Evolutionary conservation across 768 basidiomycete genomes (phyloP).

Genomic region (Rhodosporidiobolus odoratus): DNA sequence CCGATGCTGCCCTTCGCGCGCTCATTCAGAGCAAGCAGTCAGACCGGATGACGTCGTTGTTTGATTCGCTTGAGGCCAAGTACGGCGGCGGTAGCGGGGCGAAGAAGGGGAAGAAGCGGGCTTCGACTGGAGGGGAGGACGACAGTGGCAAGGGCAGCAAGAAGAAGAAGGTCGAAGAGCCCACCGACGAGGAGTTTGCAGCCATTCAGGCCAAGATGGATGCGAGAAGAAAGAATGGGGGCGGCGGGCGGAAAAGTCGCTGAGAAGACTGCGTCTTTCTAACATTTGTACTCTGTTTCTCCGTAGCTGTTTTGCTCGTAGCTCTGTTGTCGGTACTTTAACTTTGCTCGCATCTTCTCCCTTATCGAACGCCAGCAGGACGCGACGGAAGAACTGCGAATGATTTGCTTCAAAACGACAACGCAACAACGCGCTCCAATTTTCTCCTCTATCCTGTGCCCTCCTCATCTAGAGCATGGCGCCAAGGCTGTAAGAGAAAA

Average conservation of each 20-base stretch:
- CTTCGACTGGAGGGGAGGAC: slow-evolving; percentile 38
- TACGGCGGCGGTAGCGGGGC: slow-evolving; percentile 31
- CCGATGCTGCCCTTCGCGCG: slow-evolving; percentile 37
- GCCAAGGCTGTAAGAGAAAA: slow-evolving; percentile 20
- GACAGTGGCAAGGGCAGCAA: slow-evolving; percentile 44
- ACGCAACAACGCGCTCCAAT: not conserved
- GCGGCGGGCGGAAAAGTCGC: too few species aligned
- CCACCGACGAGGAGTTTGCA: slow-evolving; percentile 39
- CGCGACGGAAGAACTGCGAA: too few species aligned
- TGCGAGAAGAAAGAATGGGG: slow-evolving; percentile 13
- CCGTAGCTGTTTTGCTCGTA: too few species aligned
- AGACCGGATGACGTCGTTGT: slow-evolving; percentile 31
- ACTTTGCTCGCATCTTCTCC: too few species aligned
- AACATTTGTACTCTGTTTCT: too few species aligned
- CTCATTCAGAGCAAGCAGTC: slow-evolving; percentile 38
- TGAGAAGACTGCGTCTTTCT: too few species aligned
- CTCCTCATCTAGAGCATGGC: slow-evolving; percentile 19
- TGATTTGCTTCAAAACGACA: not conserved
- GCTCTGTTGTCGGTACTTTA: too few species aligned
- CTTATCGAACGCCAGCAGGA: too few species aligned
- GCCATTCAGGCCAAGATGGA: slow-evolving; percentile 43
- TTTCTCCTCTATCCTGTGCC: not conserved
- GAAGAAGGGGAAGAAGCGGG: slow-evolving; percentile 44
- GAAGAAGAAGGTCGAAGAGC: slow-evolving; percentile 42
- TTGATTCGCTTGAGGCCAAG: slow-evolving; percentile 41